Percentiles rank a stretch among this genome's conserved stretches.
Evolutionary conservation across 2,329 filamentous ascomycete species (phyloP).

Genomic region (Penicillium frequentans): DNA sequence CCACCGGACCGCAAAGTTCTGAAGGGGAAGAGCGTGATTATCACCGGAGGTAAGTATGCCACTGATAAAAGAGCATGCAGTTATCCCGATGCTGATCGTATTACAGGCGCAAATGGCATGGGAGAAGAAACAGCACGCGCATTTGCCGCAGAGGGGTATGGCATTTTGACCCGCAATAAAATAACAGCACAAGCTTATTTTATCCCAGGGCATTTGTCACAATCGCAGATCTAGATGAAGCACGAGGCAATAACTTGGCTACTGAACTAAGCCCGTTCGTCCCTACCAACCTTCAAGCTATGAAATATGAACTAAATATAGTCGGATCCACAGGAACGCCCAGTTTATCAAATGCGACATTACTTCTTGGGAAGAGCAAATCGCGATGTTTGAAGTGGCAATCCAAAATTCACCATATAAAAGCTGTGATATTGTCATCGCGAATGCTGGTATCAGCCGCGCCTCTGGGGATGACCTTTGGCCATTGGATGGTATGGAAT

Average conservation of each 20-base stretch:
- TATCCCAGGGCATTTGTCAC: constrained; percentile 18
- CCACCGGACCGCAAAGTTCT: constrained; percentile 38
- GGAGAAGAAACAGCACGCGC: constrained; percentile 5
- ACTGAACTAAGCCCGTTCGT: constrained; percentile 33
- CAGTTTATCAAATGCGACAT: constrained; percentile 47
- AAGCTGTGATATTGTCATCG: constrained; percentile 40
- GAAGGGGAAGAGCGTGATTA: constrained; percentile 27
- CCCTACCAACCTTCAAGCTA: background rate
- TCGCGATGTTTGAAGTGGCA: background rate
- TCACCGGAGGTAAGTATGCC: too few species aligned
- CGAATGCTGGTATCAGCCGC: constrained; percentile 47
- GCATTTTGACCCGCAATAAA: background rate
- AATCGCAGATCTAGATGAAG: constrained; percentile 36
- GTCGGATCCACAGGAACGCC: constrained; percentile 8
- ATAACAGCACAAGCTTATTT: background rate
- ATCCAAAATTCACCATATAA: background rate
- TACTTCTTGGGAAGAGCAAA: constrained; percentile 32
- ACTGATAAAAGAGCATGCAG: too few species aligned
- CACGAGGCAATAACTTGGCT: constrained; percentile 32
- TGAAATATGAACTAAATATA: background rate
- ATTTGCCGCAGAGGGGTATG: constrained; percentile 2
- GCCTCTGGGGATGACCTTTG: constrained; percentile 40
- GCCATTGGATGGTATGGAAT: constrained; percentile 34
- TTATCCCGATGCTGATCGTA: constrained; percentile 34
- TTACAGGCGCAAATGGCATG: constrained; percentile 18